phyloP scores from a whole-genome alignment of 1,139 yeast species.

The Komagataea norvegica region DNA sequence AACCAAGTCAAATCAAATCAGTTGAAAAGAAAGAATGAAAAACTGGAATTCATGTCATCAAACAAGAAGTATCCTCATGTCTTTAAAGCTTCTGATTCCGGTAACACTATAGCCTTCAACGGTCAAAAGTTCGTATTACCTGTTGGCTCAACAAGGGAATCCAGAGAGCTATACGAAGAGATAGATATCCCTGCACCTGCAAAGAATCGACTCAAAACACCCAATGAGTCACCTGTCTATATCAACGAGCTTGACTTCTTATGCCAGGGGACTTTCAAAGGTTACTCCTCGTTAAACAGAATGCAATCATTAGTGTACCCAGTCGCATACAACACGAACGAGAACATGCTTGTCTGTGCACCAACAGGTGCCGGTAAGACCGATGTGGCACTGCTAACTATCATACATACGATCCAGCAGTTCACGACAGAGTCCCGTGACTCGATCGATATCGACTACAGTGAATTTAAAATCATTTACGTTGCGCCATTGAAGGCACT shows the following conservation, averaged over 20 bases:
- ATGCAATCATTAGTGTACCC: conserved; percentile 92
- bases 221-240: conserved; percentile 52
- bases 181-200: conserved; percentile 75
- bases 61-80: conserved; percentile 80
- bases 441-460: conserved; percentile 63
- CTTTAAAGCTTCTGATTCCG: conserved; percentile 63
- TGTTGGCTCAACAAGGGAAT: conserved; percentile 67
- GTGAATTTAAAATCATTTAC: conserved; percentile 84
- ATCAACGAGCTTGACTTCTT: conserved; percentile 64
- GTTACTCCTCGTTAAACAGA: conserved; percentile 72
- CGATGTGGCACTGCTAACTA: conserved; percentile 85
- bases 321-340: conserved; percentile 88
- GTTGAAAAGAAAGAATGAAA: conserved; percentile 44
- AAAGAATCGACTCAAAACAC: conserved; percentile 34
- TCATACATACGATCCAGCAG: conserved; percentile 77
- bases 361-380: conserved; percentile 99
- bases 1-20: conserved; percentile 54
- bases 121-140: conserved; percentile 83
- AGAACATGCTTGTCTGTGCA: conserved; percentile 95
- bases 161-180: conserved; percentile 70
- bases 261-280: conserved; percentile 81
- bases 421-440: conserved; percentile 42
- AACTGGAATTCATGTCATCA: conserved; percentile 43
- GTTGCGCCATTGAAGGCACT: conserved; percentile 96
- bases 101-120: conserved; percentile 64